Evolutionary conservation across 495 filamentous ascomycete species (phyloP), one percentile per base, ranked within the genome.

Genomic region (Talaromyces proteolyticus): DNA sequence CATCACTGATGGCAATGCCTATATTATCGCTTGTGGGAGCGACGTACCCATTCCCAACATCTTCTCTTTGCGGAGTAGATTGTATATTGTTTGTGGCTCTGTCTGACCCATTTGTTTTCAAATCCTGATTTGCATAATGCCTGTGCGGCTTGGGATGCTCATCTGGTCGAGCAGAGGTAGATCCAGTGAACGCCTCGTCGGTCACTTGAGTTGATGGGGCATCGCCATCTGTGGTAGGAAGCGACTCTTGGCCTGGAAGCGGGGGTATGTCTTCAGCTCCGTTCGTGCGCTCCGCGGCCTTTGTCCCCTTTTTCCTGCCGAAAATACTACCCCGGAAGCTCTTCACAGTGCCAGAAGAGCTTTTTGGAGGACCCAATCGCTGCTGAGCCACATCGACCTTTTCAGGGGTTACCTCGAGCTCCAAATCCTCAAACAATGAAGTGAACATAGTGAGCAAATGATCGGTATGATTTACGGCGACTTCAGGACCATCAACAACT

Each of bases 391-490:
- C 58, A 23, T 53, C 39, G 14, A 24, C 55, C 23, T 58, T 57
- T 10, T 54, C 55, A 4, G 53, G 56, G 11, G 63, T 53, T 4
- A 45, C 42, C 34, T 70, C 68, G 42, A 69, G 58, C 14, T 68
- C 62, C 17, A 73, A 59, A 23, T 82, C 75, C 6, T 79, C 83
- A 64, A 96, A 96, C 7, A 96, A 67, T 51, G 83, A 74, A 8
- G 78, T 75, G 56, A 92, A 97, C 4, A 97, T 71, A n/a, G 79
- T 77, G 21, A 97, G 70, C 21, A 98, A 75, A 54, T 94, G 86
- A 44, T 88, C 83, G 56, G 84, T 88, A 49, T 82, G 80, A 57
- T 93, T 91, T 26, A 96, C 85, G 10, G 93, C 91, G 47, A 82
- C 78, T 52, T 87, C 82, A 0, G 91, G 79, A 4, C 89, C 91